Percentiles rank a stretch among this genome's conserved stretches.
Conservation (phyloP, 306 rosid species). For the Quercus berberidifolia region DNA sequence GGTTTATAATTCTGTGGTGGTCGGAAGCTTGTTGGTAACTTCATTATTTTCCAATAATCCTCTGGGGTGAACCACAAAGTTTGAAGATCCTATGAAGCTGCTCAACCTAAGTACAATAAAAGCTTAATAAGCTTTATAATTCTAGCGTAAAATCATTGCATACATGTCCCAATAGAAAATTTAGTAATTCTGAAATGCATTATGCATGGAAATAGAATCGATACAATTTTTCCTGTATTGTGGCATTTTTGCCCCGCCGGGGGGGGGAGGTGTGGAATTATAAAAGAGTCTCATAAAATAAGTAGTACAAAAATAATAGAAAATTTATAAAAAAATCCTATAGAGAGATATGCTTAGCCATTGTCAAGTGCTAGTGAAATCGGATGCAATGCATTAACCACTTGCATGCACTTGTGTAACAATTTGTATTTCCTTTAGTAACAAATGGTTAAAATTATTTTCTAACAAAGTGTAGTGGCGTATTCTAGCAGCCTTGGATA, state of each 20-base stretch:
- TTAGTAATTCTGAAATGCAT: not conserved
- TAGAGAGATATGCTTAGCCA: no score
- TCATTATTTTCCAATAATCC: conserved; percentile 60
- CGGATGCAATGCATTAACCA: no score
- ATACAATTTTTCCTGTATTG: not conserved
- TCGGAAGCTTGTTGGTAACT: conserved; percentile 50
- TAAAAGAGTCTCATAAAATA: no score
- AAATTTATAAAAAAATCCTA: no score
- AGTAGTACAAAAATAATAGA: not conserved
- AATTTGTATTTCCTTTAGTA: no score
- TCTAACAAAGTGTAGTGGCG: no score
- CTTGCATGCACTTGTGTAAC: no score
- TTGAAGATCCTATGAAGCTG: conserved; percentile 82
- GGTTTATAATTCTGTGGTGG: conserved; percentile 36
- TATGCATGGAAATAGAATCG: not conserved
- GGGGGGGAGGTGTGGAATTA: no score
- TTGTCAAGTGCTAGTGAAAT: no score
- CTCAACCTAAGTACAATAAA: conserved; percentile 51
- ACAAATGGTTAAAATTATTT: no score
- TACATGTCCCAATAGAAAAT: not conserved
- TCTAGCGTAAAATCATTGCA: not conserved
- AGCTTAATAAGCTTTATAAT: not conserved
- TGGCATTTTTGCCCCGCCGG: no score
- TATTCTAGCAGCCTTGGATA: no score
- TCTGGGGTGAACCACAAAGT: conserved; percentile 77